Conservation (phyloP, 1,139 yeast genomes). For the Geotrichum fermentans region DNA sequence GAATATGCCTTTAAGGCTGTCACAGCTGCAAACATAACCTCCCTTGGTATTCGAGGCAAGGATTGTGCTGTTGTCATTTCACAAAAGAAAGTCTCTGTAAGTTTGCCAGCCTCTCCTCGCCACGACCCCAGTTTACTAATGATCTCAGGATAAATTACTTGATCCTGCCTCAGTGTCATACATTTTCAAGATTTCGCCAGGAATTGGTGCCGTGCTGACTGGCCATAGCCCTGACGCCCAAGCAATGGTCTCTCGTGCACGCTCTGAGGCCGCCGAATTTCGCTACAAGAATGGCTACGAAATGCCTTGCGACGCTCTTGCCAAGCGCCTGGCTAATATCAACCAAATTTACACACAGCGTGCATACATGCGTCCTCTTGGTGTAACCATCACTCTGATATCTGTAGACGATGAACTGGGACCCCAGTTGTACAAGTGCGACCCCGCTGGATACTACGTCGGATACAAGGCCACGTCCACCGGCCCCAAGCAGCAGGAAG, state of each 20-base stretch:
- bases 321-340: slow-evolving; percentile 91
- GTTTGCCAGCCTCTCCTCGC: not conserved
- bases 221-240: slow-evolving; percentile 97
- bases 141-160: slow-evolving; percentile 67
- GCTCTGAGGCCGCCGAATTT: slow-evolving; percentile 92
- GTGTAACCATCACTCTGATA: slow-evolving; percentile 84
- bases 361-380: slow-evolving; percentile 98
- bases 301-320: slow-evolving; percentile 91
- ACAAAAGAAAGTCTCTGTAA: slow-evolving; percentile 81
- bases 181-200: slow-evolving; percentile 73
- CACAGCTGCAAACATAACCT: slow-evolving; percentile 85
- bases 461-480: slow-evolving; percentile 92
- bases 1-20: slow-evolving; percentile 96
- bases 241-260: slow-evolving; percentile 82
- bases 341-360: slow-evolving; percentile 95
- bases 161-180: slow-evolving; percentile 83
- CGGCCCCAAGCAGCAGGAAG: slow-evolving; percentile 97
- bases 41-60: slow-evolving; percentile 80
- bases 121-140: slow-evolving; percentile 1
- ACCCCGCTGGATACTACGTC: slow-evolving; percentile 94
- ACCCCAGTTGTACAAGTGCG: slow-evolving; percentile 87
- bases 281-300: slow-evolving; percentile 92
- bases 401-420: slow-evolving; percentile 86
- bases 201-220: slow-evolving; percentile 86
- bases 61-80: slow-evolving; percentile 87